Percentiles rank a stretch among this genome's conserved stretches.
phyloP scores from a whole-genome alignment of 2,329 filamentous ascomycete species.

The Lasiodiplodia hormozganensis region DNA sequence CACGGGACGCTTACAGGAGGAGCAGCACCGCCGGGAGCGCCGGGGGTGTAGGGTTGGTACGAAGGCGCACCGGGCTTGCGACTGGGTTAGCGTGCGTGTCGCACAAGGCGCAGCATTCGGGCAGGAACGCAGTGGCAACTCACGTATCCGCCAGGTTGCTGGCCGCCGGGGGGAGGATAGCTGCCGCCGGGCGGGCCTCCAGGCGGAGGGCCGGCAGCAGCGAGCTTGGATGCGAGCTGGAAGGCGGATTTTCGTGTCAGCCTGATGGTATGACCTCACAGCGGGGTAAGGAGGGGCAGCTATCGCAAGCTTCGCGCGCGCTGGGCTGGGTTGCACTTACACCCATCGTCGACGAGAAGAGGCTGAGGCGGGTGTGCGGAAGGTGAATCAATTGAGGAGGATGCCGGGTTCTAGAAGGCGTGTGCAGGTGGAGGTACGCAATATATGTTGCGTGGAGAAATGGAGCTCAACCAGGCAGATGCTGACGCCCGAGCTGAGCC shows the following conservation, averaged over 20 bases:
- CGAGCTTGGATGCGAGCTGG: constrained; percentile 57
- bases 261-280: constrained; percentile 30
- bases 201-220: constrained; percentile 47
- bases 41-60: constrained; percentile 63
- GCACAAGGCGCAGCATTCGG: constrained; percentile 26
- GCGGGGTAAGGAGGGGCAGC: constrained; percentile 32
- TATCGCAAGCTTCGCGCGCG: background rate
- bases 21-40: constrained; percentile 41
- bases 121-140: constrained; percentile 45
- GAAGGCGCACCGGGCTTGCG: constrained; percentile 54
- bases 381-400: constrained; percentile 1
- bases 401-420: constrained; percentile 6
- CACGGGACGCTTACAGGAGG: constrained; percentile 42
- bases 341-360: constrained; percentile 12
- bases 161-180: constrained; percentile 32
- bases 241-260: constrained; percentile 37
- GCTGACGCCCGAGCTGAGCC: constrained; percentile 19
- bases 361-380: background rate
- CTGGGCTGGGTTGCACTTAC: constrained; percentile 22
- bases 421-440: constrained; percentile 15
- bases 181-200: constrained; percentile 35
- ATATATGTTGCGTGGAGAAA: constrained; percentile 23
- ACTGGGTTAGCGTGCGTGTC: constrained; percentile 37
- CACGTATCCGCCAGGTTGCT: constrained; percentile 59
- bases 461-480: constrained; percentile 6